A percentile compares a stretch with the other conserved stretches of the same genome.
These are phyloP conservation scores for Alternaria arbusti DNA, from an alignment of 2,329 filamentous ascomycete species.

Conservation along the genomic window DNA sequence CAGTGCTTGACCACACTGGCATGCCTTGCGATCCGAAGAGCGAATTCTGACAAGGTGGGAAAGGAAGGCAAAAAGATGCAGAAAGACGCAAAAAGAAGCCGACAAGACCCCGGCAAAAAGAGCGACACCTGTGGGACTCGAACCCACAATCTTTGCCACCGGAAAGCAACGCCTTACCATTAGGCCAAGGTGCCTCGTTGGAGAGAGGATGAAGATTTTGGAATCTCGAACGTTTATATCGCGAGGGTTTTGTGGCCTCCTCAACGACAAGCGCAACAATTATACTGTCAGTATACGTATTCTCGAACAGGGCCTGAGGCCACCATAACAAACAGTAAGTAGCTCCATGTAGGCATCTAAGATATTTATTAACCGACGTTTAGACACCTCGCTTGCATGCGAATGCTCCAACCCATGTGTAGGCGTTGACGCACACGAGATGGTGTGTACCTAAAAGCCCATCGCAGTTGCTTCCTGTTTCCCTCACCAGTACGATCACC, in stretches of 20 bases:
- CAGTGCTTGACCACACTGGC: not conserved
- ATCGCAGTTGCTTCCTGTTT: not conserved
- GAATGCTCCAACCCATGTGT: slow-evolving; percentile 15
- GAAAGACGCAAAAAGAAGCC: slow-evolving; percentile 14
- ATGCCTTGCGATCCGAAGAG: not conserved
- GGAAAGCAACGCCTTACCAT: slow-evolving; percentile 55
- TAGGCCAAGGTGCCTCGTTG: slow-evolving; percentile 48
- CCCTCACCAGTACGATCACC: not conserved
- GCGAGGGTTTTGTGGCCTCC: not conserved
- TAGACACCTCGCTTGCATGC: not conserved
- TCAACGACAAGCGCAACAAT: not conserved
- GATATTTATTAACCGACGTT: not conserved
- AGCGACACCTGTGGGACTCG: slow-evolving; percentile 51
- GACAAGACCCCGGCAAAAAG: not conserved
- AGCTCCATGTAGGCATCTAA: not conserved
- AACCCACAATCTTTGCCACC: slow-evolving; percentile 55
- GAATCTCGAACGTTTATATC: not conserved
- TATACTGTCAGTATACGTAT: not conserved
- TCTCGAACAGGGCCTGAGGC: not conserved
- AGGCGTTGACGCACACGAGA: not conserved
- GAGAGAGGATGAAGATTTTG: not conserved
- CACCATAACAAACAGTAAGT: not conserved
- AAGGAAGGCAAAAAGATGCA: not conserved
- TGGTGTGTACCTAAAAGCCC: not conserved
- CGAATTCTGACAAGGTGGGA: not conserved